phyloP scores from a whole-genome alignment of 768 basidiomycete genomes.

The Mycena maculata region DNA sequence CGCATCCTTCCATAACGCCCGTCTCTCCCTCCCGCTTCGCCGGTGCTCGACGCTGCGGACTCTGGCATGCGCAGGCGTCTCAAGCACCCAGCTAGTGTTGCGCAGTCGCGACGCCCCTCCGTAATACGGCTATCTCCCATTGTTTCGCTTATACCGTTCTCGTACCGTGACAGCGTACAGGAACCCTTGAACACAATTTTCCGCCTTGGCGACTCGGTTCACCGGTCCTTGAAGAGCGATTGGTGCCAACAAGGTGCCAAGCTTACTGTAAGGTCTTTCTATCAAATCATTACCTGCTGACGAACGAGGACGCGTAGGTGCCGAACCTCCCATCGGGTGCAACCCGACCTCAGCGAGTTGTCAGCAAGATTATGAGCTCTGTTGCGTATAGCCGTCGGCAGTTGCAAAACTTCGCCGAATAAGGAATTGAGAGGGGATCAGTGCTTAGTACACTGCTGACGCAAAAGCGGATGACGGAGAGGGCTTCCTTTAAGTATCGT shows the following conservation, averaged over 20 bases:
- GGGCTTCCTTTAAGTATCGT: conserved; percentile 1
- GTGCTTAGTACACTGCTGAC: neutral
- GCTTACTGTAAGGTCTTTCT: too few relatives aligned
- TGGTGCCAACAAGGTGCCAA: too few relatives aligned
- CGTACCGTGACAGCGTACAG: too few relatives aligned
- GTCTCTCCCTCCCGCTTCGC: neutral
- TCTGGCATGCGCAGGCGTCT: neutral
- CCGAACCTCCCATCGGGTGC: too few relatives aligned
- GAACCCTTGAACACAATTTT: too few relatives aligned
- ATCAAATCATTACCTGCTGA: too few relatives aligned
- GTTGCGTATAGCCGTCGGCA: conserved; percentile 1
- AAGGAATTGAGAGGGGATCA: neutral
- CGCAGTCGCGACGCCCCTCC: neutral
- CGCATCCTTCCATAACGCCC: neutral
- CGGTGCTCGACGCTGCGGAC: neutral
- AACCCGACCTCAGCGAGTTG: neutral
- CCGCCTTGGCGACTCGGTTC: too few relatives aligned
- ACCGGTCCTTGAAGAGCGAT: too few relatives aligned
- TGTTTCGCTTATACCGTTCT: too few relatives aligned
- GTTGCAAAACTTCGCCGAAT: neutral
- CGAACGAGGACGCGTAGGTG: too few relatives aligned
- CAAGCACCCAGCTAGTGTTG: neutral
- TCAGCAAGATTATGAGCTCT: conserved; percentile 2
- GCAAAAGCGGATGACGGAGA: neutral
- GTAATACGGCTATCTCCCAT: neutral